Evolutionary conservation across 306 rosid genomes (phyloP).

Genomic region (Begonia peltatifolia): DNA sequence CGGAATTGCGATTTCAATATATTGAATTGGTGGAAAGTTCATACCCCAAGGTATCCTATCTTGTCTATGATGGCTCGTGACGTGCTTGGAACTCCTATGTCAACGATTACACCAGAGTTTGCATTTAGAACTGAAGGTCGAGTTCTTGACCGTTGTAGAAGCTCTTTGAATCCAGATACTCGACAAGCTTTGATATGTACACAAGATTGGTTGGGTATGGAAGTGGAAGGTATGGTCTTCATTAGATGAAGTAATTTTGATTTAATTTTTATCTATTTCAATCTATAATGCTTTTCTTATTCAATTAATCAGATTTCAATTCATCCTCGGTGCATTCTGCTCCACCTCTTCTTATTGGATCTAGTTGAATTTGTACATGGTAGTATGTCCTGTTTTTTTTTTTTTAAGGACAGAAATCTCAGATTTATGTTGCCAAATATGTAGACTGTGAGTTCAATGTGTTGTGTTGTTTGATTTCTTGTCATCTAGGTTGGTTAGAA

Average conservation of each 20-base stretch:
- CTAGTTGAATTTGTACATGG: constrained; percentile 29
- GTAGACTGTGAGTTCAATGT: too few relatives aligned
- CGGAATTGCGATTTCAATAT: constrained; percentile 71
- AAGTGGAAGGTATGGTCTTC: constrained; percentile 38
- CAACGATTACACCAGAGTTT: constrained; percentile 57
- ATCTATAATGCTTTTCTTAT: neutral
- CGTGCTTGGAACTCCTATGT: constrained; percentile 91
- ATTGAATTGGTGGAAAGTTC: constrained; percentile 95
- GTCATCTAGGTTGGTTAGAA: constrained; percentile 22
- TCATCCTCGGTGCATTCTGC: constrained; percentile 34
- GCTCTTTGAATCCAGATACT: constrained; percentile 45
- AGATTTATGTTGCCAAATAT: too few relatives aligned
- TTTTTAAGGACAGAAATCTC: neutral
- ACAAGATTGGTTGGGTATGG: constrained; percentile 77
- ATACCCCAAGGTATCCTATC: constrained; percentile 92
- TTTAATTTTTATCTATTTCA: constrained; percentile 9
- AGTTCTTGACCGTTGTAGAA: constrained; percentile 54
- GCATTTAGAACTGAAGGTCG: constrained; percentile 52
- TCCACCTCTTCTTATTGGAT: constrained; percentile 37
- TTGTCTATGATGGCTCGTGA: constrained; percentile 97
- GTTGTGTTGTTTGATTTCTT: constrained; percentile 1
- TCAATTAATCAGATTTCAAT: constrained; percentile 39
- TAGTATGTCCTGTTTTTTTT: constrained; percentile 3
- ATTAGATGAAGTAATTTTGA: constrained; percentile 4
- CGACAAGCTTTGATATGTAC: constrained; percentile 79